Evolutionary conservation across 345 rosid genomes (phyloP), one percentile per base, ranked within the genome.

Genomic region (Boechera stricta): DNA sequence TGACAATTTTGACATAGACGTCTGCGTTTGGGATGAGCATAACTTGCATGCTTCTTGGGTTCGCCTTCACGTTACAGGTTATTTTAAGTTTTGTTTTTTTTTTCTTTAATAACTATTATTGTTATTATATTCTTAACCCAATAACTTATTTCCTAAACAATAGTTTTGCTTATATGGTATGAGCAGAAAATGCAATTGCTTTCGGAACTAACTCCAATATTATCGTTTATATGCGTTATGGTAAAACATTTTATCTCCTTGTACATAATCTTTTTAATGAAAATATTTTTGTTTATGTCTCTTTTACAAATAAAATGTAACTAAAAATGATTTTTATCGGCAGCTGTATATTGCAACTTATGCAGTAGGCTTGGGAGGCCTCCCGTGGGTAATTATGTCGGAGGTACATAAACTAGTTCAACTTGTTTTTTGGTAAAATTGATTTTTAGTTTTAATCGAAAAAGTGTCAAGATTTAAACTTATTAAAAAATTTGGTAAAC

Each of bases 21-120:
- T 89, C 94, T 38, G 81, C 84, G 2, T 15, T 29, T 35, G 92
- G 88, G 71, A 31, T 78, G 81, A 77, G 82, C 86, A 49, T 85
- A 7, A 68, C 79, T 52, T 49, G 55, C 35, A 52, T 77, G 53
- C 67, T 87, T 28, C 8, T 76, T 11, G 94, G 87, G 11, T 21
- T 82, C 0, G 49, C 87, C 57, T 90, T 88, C 77, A 70, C 72
- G n/a, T 38, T 87, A 6, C 77, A 87, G 93, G 96, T 87, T 68
- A 61, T 13, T 45, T 44, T 4, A 44, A 13, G 2, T 13, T 15
- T 15, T 41, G 2, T 13, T 15, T 15, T 41, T 64, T 18, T 28
- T 28, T 1, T 5, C 1, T 1, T 7, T 12, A 5, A 13, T n/a
- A 9, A 32, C 26, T 35, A 15, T 21, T 7, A 6, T 18, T 51